Percentiles rank a stretch among this genome's conserved stretches.
phyloP scores from a whole-genome alignment of 2,329 filamentous ascomycete species.

The Phaeosphaeria sp. region DNA sequence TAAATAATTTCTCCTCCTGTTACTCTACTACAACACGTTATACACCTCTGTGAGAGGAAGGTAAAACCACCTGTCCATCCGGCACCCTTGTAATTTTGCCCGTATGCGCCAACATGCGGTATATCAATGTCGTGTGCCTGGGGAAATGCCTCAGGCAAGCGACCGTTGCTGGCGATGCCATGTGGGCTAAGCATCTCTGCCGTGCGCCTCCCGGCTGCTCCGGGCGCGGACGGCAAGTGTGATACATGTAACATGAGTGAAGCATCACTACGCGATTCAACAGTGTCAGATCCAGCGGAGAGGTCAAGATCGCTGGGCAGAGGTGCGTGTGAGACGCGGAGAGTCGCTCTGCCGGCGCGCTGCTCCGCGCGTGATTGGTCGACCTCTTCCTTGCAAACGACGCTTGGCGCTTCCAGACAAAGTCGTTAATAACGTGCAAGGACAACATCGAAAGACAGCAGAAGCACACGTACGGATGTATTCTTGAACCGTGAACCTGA shows the following conservation, averaged over 20 bases:
- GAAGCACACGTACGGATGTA: neutral
- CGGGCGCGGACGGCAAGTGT: slow-evolving; percentile 18
- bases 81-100: no score
- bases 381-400: slow-evolving; percentile 8
- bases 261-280: slow-evolving; percentile 29
- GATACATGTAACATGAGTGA: slow-evolving; percentile 39
- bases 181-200: slow-evolving; percentile 13
- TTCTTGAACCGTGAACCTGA: neutral
- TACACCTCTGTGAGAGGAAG: no score
- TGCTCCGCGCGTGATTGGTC: slow-evolving; percentile 25
- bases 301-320: slow-evolving; percentile 17
- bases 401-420: slow-evolving; percentile 19
- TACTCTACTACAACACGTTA: no score
- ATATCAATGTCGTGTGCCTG: slow-evolving; percentile 4
- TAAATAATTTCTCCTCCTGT: no score
- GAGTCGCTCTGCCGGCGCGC: neutral
- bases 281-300: slow-evolving; percentile 26
- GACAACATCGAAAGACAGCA: neutral
- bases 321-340: slow-evolving; percentile 34
- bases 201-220: slow-evolving; percentile 16
- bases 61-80: no score
- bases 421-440: slow-evolving; percentile 8
- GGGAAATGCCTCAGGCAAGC: slow-evolving; percentile 12
- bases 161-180: slow-evolving; percentile 13
- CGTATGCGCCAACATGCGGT: no score